phyloP scores from a whole-genome alignment of 495 filamentous ascomycete species.

The Hypoxylon fragiforme region DNA sequence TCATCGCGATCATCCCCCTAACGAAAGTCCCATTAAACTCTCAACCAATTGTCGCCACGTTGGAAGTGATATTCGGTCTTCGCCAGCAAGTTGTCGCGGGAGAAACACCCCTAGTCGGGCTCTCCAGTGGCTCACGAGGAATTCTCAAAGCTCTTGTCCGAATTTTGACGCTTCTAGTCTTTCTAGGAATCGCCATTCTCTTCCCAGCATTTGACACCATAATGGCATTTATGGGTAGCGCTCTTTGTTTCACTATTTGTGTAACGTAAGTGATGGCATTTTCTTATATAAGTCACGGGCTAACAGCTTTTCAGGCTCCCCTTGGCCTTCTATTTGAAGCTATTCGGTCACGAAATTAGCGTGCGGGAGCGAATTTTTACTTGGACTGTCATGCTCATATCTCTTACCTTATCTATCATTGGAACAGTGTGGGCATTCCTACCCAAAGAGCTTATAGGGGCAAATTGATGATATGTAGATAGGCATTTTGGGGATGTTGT shows the following conservation, averaged over 20 bases:
- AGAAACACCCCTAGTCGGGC: constrained; percentile 49
- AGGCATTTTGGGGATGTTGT: not conserved
- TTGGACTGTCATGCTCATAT: constrained; percentile 71
- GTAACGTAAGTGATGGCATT: constrained; percentile 63
- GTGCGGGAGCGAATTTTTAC: constrained; percentile 64
- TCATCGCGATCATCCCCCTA: constrained; percentile 89
- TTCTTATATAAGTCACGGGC: constrained; percentile 5
- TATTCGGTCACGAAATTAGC: constrained; percentile 82
- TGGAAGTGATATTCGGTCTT: constrained; percentile 79
- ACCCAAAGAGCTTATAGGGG: constrained; percentile 64
- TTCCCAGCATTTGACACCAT: constrained; percentile 91
- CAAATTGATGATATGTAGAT: constrained; percentile 27
- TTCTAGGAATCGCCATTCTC: constrained; percentile 63
- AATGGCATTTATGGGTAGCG: constrained; percentile 89
- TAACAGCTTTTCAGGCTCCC: constrained; percentile 55
- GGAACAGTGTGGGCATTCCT: constrained; percentile 89
- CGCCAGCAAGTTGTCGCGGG: constrained; percentile 57
- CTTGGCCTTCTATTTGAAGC: constrained; percentile 86
- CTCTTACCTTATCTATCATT: constrained; percentile 66
- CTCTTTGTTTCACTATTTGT: constrained; percentile 93
- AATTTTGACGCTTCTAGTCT: constrained; percentile 48
- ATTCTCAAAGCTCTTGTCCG: constrained; percentile 64
- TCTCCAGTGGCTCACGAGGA: constrained; percentile 61
- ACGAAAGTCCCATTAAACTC: constrained; percentile 94
- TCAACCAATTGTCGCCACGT: constrained; percentile 80